A percentile compares a stretch with the other conserved stretches of the same genome.
Evolutionary conservation across 225 moss, liverwort and hornwort genomes (phyloP).

Genomic region (Pseudoscleropodium purum): DNA sequence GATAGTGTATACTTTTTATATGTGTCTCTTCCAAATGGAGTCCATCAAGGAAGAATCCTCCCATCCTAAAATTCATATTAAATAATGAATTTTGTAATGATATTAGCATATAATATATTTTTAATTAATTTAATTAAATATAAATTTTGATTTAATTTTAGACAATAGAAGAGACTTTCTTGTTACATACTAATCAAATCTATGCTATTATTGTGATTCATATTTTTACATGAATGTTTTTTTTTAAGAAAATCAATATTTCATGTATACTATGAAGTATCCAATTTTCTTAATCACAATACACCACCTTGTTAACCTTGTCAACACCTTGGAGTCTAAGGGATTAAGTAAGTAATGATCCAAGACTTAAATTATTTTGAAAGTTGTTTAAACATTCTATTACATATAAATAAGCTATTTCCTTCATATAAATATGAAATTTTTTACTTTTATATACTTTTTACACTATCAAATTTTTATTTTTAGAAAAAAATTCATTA

Average conservation of each 20-base stretch:
- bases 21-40: background rate
- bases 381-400: background rate
- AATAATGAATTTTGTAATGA: background rate
- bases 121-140: accelerated
- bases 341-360: background rate
- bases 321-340: background rate
- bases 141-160: background rate
- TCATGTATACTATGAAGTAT: too few relatives aligned
- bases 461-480: background rate
- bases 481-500: background rate
- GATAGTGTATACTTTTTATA: background rate
- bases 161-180: background rate
- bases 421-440: background rate
- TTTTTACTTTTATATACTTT: accelerated
- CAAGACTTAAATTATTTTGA: too few relatives aligned
- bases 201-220: background rate
- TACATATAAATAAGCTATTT: background rate
- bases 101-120: background rate
- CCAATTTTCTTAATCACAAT: background rate
- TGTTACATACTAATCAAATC: background rate
- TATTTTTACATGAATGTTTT: background rate
- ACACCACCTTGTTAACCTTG: background rate
- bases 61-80: background rate
- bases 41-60: conserved; percentile 17
- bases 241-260: too few relatives aligned